Base-by-base conservation (phyloP, 2,329 filamentous ascomycete genomes). In the Fusarium kyushuense region DNA sequence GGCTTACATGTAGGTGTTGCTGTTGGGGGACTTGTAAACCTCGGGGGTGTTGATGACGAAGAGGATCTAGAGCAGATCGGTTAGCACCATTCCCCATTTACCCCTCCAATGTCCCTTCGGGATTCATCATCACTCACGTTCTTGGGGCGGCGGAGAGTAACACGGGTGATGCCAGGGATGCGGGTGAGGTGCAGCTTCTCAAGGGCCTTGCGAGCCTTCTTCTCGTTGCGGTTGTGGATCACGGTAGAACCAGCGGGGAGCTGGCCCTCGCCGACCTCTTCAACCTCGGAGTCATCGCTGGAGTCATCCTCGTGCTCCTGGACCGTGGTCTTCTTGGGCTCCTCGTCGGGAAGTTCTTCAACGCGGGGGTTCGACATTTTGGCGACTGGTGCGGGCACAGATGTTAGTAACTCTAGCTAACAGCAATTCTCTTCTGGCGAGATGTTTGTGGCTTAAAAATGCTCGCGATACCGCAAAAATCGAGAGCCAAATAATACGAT, bases 1-100 rank as follows among this genome's bases (percentile, higher is more conserved):
- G 40, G 82, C 94, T 89, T 84, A 98, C 95, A 99, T 99, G 89
- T 95, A 99, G 81, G 95, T 98, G 90, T 98, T 98, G 92, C 93
- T 97, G 84, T 93, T 93, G 75, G 96, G 95, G 64, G 95, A 97
- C 87, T 97, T 97, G 91, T 97, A 99, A 82, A 99, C 96, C 84
- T 99, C 96, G 76, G 96, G 96, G 86, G 94, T 92, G 91, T 97
- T 98, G 87, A 99, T 97, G 79, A 99, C 96, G 84, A 99, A 99
- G 78, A 99, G 92, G 78, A 99, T 97, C 94, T 97, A 76, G 72
- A 59, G 51, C 54, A 68, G 52, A 29, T 59, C 42, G 52, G 58
- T 76, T 70, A 75, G 73, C 59, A 70, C 63, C 43, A 42, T 52
- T 45, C 67, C 54, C 57, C 59, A 23, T 51, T 55, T 58, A 49